Evolutionary conservation across 495 filamentous ascomycete genomes (phyloP).

Genomic region (Parathielavia appendiculata): DNA sequence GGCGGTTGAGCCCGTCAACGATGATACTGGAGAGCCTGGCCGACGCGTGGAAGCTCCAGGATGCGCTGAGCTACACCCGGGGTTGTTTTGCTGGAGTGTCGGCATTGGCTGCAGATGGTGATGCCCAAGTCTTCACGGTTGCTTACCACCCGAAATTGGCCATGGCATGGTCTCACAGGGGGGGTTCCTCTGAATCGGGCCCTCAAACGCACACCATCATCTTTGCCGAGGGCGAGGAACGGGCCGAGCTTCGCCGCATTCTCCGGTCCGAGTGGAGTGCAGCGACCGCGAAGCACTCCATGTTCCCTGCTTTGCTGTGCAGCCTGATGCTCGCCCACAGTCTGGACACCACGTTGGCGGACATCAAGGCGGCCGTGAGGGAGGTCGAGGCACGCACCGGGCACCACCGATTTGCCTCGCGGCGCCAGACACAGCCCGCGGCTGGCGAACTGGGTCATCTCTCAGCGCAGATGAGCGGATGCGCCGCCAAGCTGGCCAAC

Average conservation of each 20-base stretch:
- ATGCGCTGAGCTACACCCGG: slow-evolving; percentile 22
- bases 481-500: slow-evolving; percentile 31
- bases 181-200: background rate
- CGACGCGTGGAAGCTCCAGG: slow-evolving; percentile 15
- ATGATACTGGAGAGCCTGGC: slow-evolving; percentile 13
- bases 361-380: slow-evolving; percentile 27
- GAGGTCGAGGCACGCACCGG: slow-evolving; percentile 30
- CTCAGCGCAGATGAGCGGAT: slow-evolving; percentile 29
- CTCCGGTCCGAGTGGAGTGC: slow-evolving; percentile 23
- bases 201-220: slow-evolving; percentile 15
- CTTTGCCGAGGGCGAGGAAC: slow-evolving; percentile 26
- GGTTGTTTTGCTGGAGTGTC: slow-evolving; percentile 28
- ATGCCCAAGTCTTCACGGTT: slow-evolving; percentile 16
- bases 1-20: slow-evolving; percentile 18
- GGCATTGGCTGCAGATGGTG: background rate
- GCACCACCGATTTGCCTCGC: slow-evolving; percentile 26
- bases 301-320: slow-evolving; percentile 30
- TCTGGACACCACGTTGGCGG: slow-evolving; percentile 25
- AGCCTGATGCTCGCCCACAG: slow-evolving; percentile 25
- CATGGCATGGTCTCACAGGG: slow-evolving; percentile 20
- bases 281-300: slow-evolving; percentile 15
- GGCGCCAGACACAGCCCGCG: slow-evolving; percentile 24
- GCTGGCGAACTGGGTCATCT: slow-evolving; percentile 28
- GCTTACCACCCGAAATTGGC: slow-evolving; percentile 31
- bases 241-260: slow-evolving; percentile 18